Evolutionary conservation across 1,139 yeast genomes (phyloP).

Genomic region (Geotrichum candidum): DNA sequence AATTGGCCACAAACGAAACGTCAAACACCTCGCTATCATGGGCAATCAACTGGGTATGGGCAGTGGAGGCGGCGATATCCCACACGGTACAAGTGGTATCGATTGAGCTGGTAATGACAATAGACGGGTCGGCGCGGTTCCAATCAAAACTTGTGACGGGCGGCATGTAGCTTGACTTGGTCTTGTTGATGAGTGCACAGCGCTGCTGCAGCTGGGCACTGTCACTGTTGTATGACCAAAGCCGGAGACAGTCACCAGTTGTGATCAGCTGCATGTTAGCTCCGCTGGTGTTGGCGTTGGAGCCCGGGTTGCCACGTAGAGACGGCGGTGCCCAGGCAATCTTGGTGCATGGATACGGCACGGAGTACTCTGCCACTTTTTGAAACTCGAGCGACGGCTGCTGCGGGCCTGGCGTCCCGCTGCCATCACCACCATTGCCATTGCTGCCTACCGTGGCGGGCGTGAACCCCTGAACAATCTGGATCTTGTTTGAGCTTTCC

Average conservation of each 20-base stretch:
- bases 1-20: constrained; percentile 72
- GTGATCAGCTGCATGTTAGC: constrained; percentile 49
- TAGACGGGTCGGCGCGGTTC: constrained; percentile 66
- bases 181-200: constrained; percentile 40
- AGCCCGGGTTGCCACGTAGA: constrained; percentile 1
- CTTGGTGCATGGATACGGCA: constrained; percentile 63
- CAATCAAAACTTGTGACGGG: constrained; percentile 85
- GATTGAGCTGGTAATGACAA: constrained; percentile 77
- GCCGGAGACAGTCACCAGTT: constrained; percentile 62
- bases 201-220: constrained; percentile 39
- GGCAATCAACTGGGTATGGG: constrained; percentile 90
- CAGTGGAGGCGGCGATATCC: constrained; percentile 74
- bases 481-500: constrained; percentile 37
- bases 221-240: constrained; percentile 49
- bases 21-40: constrained; percentile 95
- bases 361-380: constrained; percentile 45
- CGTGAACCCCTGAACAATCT: constrained; percentile 18
- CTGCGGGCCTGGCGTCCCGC: constrained; percentile 17
- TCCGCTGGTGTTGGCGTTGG: neutral
- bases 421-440: neutral
- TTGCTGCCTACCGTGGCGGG: neutral
- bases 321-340: constrained; percentile 64
- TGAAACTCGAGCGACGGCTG: constrained; percentile 25
- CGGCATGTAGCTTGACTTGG: constrained; percentile 42
- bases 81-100: constrained; percentile 97